A percentile compares a stretch with the other conserved stretches of the same genome.
These are phyloP conservation scores for Triticum timopheevii DNA, from an alignment of 176 grass and related monocot species.

Conservation along the genomic window DNA sequence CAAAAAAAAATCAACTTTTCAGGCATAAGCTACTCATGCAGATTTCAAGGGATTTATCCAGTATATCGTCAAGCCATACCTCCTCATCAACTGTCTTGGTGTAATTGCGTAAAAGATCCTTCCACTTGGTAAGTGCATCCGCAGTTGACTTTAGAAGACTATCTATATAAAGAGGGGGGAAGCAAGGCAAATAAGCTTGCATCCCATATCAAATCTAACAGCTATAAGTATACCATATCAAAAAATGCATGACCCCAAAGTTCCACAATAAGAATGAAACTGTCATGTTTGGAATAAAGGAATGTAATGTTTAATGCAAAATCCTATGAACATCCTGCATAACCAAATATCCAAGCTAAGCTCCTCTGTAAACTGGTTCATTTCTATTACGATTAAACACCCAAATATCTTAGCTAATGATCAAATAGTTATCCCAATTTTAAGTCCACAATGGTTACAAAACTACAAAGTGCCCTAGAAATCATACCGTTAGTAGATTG, in stretches of 20 bases:
- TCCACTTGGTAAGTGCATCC: slow-evolving; percentile 71
- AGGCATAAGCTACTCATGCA: slow-evolving; percentile 12
- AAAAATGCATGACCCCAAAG: neutral
- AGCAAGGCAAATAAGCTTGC: neutral
- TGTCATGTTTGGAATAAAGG: neutral
- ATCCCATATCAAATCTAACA: slow-evolving; percentile 9
- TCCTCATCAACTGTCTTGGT: slow-evolving; percentile 86
- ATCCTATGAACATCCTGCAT: neutral
- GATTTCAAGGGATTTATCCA: slow-evolving; percentile 18
- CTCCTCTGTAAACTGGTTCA: neutral
- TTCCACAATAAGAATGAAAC: neutral
- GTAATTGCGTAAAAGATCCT: slow-evolving; percentile 77
- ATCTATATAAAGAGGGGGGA: slow-evolving; percentile 34
- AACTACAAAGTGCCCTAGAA: neutral
- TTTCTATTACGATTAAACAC: neutral
- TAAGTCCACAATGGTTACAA: neutral
- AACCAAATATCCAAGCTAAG: slow-evolving; percentile 7
- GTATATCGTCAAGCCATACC: slow-evolving; percentile 37
- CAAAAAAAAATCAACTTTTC: neutral
- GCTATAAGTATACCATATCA: neutral
- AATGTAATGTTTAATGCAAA: neutral
- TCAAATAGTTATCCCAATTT: neutral
- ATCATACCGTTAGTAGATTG: slow-evolving; percentile 59
- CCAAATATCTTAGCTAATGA: neutral
- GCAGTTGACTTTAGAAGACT: slow-evolving; percentile 49